Conservation (phyloP, 768 basidiomycete genomes). For the Pisolithus microcarpus region DNA sequence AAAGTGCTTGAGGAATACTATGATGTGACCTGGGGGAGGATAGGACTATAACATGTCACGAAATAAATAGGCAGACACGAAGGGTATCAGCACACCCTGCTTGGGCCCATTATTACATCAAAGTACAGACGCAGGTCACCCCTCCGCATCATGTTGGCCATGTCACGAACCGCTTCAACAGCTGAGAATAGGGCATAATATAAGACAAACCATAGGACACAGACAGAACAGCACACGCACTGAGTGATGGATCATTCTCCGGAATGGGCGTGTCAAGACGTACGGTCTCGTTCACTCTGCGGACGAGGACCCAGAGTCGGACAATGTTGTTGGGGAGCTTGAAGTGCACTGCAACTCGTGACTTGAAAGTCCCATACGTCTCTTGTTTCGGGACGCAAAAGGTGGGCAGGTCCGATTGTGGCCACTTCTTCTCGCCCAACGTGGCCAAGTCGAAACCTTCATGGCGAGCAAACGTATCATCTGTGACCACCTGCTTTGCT, state of each 20-base stretch:
- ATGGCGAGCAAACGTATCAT: constrained; percentile 88
- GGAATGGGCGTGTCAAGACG: constrained; percentile 94
- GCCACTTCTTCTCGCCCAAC: constrained; percentile 97
- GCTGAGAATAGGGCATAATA: constrained; percentile 39
- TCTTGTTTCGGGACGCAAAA: constrained; percentile 96
- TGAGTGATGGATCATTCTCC: constrained; percentile 87
- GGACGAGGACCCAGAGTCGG: constrained; percentile 96
- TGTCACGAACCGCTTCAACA: constrained; percentile 93
- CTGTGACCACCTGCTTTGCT: constrained; percentile 72
- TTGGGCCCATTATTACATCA: constrained; percentile 77
- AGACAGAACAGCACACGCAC: constrained; percentile 40
- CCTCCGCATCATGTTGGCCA: constrained; percentile 66
- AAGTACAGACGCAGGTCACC: constrained; percentile 92
- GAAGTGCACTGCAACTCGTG: constrained; percentile 83
- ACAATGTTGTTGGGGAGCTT: constrained; percentile 81
- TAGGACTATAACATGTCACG: constrained; percentile 45
- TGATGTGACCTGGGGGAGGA: constrained; percentile 75
- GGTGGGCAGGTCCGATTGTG: constrained; percentile 90
- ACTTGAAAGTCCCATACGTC: constrained; percentile 88
- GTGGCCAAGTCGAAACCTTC: constrained; percentile 97
- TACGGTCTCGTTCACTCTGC: constrained; percentile 98
- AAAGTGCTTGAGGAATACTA: constrained; percentile 99
- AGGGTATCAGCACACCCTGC: constrained; percentile 45
- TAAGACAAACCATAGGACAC: neutral
- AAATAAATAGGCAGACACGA: constrained; percentile 1